A percentile compares a stretch with the other conserved stretches of the same genome.
These are phyloP conservation scores for Aspergillus caelatus DNA, from an alignment of 2,329 filamentous ascomycete genomes.

Conservation along the genomic window DNA sequence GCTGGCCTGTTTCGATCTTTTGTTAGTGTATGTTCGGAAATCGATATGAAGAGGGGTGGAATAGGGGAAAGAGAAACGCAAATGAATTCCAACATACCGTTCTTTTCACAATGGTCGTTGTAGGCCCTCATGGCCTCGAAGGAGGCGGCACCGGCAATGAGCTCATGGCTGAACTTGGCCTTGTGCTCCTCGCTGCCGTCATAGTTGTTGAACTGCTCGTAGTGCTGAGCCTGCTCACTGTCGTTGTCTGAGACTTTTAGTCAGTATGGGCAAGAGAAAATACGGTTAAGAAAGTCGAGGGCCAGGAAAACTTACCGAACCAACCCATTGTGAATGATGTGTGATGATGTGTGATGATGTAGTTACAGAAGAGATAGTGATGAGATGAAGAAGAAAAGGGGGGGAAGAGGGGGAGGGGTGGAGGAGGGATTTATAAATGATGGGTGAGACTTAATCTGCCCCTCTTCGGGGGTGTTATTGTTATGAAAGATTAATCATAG, in stretches of 20 bases:
- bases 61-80: background rate
- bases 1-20: slow-evolving; percentile 56
- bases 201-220: slow-evolving; percentile 13
- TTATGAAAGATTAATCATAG: too few relatives aligned
- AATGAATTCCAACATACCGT: slow-evolving; percentile 54
- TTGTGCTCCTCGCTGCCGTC: slow-evolving; percentile 53
- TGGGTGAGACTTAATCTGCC: too few relatives aligned
- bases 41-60: background rate
- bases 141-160: slow-evolving; percentile 73
- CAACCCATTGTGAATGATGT: slow-evolving; percentile 20
- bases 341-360: background rate
- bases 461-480: too few relatives aligned
- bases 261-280: background rate
- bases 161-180: slow-evolving; percentile 70
- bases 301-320: slow-evolving; percentile 14
- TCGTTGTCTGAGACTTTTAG: slow-evolving; percentile 3
- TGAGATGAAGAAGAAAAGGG: background rate
- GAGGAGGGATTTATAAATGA: background rate
- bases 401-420: background rate
- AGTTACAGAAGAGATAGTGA: background rate
- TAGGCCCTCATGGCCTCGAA: slow-evolving; percentile 81
- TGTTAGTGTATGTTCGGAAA: background rate
- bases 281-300: background rate
- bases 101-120: slow-evolving; percentile 70
- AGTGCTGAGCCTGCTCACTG: slow-evolving; percentile 14